Percentiles rank a stretch among this genome's conserved stretches.
Conservation (phyloP, 2,329 filamentous ascomycete genomes). For the Sarocladium strictum region DNA sequence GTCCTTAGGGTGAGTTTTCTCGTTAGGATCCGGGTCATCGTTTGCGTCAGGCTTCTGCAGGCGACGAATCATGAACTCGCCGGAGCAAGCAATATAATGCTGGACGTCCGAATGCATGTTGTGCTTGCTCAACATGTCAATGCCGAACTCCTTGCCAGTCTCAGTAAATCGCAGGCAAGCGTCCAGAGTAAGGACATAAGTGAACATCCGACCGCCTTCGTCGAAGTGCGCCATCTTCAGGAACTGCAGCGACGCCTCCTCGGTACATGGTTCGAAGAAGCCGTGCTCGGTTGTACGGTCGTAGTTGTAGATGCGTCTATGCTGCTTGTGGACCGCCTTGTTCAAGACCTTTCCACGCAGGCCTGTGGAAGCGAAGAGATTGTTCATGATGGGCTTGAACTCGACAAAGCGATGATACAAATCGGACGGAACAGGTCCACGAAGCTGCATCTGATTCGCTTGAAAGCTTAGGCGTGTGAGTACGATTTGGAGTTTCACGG, state of each 20-base stretch:
- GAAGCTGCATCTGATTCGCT: constrained; percentile 83
- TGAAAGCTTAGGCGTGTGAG: constrained; percentile 60
- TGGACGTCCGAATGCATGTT: constrained; percentile 95
- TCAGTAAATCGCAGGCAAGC: constrained; percentile 86
- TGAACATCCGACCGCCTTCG: constrained; percentile 80
- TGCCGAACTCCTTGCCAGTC: constrained; percentile 90
- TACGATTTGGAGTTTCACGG: background rate
- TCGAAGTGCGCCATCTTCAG: constrained; percentile 83
- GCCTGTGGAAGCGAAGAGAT: constrained; percentile 78
- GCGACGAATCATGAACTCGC: constrained; percentile 85
- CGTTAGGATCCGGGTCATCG: constrained; percentile 34
- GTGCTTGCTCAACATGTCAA: constrained; percentile 89
- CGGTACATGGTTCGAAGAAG: constrained; percentile 57
- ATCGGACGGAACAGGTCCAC: constrained; percentile 71
- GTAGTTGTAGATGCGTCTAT: constrained; percentile 83
- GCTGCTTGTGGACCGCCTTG: constrained; percentile 84
- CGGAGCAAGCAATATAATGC: constrained; percentile 85
- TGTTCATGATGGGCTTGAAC: constrained; percentile 82
- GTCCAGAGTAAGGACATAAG: constrained; percentile 86
- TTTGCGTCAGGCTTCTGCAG: constrained; percentile 42
- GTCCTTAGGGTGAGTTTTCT: constrained; percentile 46
- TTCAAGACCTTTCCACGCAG: constrained; percentile 75
- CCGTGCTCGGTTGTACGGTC: constrained; percentile 71
- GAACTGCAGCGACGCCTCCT: constrained; percentile 71
- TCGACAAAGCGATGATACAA: constrained; percentile 92